Evolutionary conservation across 2,329 filamentous ascomycete genomes (phyloP).

Genomic region (Xylariaceae sp.): DNA sequence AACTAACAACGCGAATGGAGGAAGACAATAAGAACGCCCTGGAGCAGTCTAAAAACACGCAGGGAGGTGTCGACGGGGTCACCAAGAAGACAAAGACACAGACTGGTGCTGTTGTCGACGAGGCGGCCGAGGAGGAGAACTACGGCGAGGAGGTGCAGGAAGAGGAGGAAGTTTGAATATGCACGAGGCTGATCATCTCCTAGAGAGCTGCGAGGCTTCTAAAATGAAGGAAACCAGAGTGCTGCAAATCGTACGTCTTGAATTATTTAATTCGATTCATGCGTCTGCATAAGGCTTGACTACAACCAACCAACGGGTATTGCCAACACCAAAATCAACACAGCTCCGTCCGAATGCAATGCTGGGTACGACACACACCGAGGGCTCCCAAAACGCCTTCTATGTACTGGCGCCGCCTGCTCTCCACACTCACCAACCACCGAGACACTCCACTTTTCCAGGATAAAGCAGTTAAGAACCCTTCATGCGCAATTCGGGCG

Average conservation of each 20-base stretch:
- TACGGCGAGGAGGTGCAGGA: slow-evolving; percentile 85
- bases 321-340: slow-evolving; percentile 23
- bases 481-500: too few relatives aligned
- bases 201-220: neutral
- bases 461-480: too few relatives aligned
- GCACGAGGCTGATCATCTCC: neutral
- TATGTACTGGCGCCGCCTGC: neutral
- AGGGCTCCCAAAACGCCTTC: neutral
- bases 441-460: too few relatives aligned
- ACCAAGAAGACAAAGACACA: slow-evolving; percentile 31
- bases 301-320: slow-evolving; percentile 32
- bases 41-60: slow-evolving; percentile 33
- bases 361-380: slow-evolving; percentile 1
- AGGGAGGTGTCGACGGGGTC: slow-evolving; percentile 22
- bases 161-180: slow-evolving; percentile 48
- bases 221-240: too few relatives aligned
- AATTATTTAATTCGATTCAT: neutral
- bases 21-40: slow-evolving; percentile 66
- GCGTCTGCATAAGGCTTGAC: neutral
- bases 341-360: slow-evolving; percentile 30
- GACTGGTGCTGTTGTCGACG: slow-evolving; percentile 47
- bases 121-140: slow-evolving; percentile 72
- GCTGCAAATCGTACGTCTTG: neutral
- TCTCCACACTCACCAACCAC: too few relatives aligned
- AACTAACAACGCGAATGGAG: slow-evolving; percentile 77